Conservation (phyloP, 805 yeast genomes). For the Schwanniomyces occidentalis region DNA sequence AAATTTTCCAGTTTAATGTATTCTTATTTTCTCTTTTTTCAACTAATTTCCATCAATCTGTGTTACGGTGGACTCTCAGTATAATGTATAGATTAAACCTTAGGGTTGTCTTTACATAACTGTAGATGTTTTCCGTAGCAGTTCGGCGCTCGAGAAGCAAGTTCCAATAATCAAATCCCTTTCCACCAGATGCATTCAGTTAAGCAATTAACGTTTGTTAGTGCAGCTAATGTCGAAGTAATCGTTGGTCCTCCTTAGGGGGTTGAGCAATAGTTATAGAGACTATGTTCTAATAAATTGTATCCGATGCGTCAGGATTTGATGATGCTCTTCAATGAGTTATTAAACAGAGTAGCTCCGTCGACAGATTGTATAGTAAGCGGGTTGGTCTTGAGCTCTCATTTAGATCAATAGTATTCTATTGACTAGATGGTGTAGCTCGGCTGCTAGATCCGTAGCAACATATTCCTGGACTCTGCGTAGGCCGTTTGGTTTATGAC, state of each 20-base stretch:
- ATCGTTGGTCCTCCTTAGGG: conserved; percentile 43
- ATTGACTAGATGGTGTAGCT: conserved; percentile 46
- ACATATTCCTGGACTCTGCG: conserved; percentile 99
- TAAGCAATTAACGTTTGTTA: conserved; percentile 17
- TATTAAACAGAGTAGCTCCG: conserved; percentile 90
- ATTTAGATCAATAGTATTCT: conserved; percentile 12
- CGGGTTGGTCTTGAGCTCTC: conserved; percentile 65
- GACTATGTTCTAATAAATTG: conserved; percentile 21
- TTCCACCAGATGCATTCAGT: conserved; percentile 12
- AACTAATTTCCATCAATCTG: conserved; percentile 46
- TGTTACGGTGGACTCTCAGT: conserved; percentile 50
- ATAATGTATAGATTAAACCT: conserved; percentile 25
- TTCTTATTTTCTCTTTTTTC: conserved; percentile 18
- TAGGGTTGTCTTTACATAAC: conserved; percentile 26
- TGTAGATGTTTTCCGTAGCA: conserved; percentile 47
- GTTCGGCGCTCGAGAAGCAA: conserved; percentile 78
- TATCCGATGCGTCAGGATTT: conserved; percentile 8
- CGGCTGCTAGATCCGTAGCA: conserved; percentile 73
- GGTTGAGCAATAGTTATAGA: conserved; percentile 51
- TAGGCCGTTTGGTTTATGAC: conserved; percentile 84
- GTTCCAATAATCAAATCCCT: conserved; percentile 24
- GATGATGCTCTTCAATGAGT: conserved; percentile 24
- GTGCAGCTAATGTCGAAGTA: conserved; percentile 20
- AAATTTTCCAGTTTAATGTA: too few species aligned
- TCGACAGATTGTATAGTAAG: conserved; percentile 91